Base-by-base conservation (phyloP, 2,329 filamentous ascomycete genomes). In the Corynespora cassiicola region DNA sequence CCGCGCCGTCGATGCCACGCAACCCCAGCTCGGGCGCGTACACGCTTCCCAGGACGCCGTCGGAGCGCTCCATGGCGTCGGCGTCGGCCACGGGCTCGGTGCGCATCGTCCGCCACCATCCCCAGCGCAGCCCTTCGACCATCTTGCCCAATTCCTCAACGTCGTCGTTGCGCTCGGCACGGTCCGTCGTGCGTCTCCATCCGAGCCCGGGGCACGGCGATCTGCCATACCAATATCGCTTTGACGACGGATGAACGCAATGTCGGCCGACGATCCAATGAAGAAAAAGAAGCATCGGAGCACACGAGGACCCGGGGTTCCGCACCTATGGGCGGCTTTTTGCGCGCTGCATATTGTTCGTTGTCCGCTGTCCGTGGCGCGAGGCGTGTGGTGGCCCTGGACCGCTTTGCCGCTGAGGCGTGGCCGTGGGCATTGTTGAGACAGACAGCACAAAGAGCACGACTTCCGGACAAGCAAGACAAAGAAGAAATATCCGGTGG, bases 211-310 rank as follows among this genome's bases (percentile, higher is more conserved):
- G 50, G 10, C 35, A 40, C 29, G 63, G 61, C 12, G 61, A 65
- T 5, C 30, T 66, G 33, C 65, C 65, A 17, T 69, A 69, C 43
- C 44, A 62, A 31, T 66, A 61, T 43, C 39, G 50, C 7, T 47
- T 54, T 19, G 48, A 57, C 18, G 47, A 40, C 29, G 53, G 49
- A 12, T 56, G 50, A 58, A 31, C 6, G 10, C 5, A 28, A n/a
- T 24, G n/a, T n/a, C n/a, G n/a, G n/a, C n/a, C n/a, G n/a, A n/a
- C n/a, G n/a, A n/a, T n/a, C n/a, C n/a, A n/a, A n/a, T n/a, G n/a
- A n/a, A n/a, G n/a, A n/a, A n/a, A n/a, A n/a, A n/a, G n/a, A n/a
- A n/a, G n/a, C n/a, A n/a, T n/a, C n/a, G n/a, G n/a, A n/a, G n/a
- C n/a, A n/a, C n/a, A n/a, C n/a, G n/a, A n/a, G n/a, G n/a, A n/a